Evolutionary conservation across 169 alveolate genomes (phyloP).

Genomic region (Plasmodium falciparum): DNA sequence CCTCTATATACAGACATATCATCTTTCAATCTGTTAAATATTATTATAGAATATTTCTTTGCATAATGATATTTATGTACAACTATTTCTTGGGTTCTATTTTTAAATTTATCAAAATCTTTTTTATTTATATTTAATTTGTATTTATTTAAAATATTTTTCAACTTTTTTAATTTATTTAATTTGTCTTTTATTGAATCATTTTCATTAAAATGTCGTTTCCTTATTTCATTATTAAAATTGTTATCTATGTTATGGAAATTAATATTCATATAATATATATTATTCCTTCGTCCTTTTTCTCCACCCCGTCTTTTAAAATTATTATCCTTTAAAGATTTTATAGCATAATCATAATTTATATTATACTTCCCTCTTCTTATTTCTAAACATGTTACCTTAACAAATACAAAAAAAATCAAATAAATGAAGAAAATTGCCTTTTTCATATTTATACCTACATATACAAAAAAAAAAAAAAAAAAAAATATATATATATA

Average conservation of each 20-base stretch:
- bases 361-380: not conserved
- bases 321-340: not conserved
- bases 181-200: constrained; percentile 19
- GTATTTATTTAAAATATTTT: constrained; percentile 24
- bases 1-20: not conserved
- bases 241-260: constrained; percentile 29
- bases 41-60: constrained; percentile 20
- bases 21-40: constrained; percentile 24
- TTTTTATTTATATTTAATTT: constrained; percentile 17
- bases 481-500: too few relatives aligned
- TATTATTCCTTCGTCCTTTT: not conserved
- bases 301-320: too few relatives aligned
- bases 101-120: not conserved
- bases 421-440: not conserved
- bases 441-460: constrained; percentile 4
- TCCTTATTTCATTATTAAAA: constrained; percentile 44
- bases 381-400: not conserved
- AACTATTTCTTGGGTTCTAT: constrained; percentile 22
- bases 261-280: constrained; percentile 28
- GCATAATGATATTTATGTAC: constrained; percentile 19
- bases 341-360: not conserved
- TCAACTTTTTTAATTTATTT: constrained; percentile 29
- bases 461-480: not conserved
- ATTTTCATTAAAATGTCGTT: constrained; percentile 8
- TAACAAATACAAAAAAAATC: not conserved